Evolutionary conservation across 176 grass and related monocot genomes (phyloP).

Genomic region (Hsuehochloa calcarea): DNA sequence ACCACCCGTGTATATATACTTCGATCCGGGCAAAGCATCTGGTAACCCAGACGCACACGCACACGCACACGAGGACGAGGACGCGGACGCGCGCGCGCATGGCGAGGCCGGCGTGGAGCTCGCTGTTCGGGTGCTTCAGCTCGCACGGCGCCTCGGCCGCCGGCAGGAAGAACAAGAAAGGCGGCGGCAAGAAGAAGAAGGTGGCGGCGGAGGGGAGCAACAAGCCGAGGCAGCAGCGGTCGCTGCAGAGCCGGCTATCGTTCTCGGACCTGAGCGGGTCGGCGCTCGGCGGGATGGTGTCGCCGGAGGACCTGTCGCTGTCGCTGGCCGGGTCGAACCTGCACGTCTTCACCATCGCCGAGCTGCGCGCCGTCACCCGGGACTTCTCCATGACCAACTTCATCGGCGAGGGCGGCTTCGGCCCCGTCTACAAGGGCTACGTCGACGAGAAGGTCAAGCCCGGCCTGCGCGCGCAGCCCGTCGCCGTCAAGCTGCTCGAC

Average conservation of each 20-base stretch:
- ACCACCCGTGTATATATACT: conserved; percentile 33
- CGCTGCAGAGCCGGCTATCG: conserved; percentile 57
- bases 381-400: conserved; percentile 86
- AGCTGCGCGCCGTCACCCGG: conserved; percentile 61
- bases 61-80: too few species aligned
- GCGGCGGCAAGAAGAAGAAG: conserved; percentile 3
- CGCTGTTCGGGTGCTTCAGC: conserved; percentile 70
- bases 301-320: conserved; percentile 87
- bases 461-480: conserved; percentile 56
- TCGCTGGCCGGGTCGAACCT: conserved; percentile 80
- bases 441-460: conserved; percentile 78
- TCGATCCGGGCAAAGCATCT: conserved; percentile 29
- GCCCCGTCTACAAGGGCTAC: conserved; percentile 86
- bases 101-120: conserved; percentile 50
- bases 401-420: conserved; percentile 80
- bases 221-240: conserved; percentile 13
- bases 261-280: conserved; percentile 73
- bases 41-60: not conserved
- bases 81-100: conserved; percentile 15
- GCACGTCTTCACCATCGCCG: conserved; percentile 63
- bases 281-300: conserved; percentile 48
- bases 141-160: not conserved
- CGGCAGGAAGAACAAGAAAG: not conserved
- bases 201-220: not conserved
- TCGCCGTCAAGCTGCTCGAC: conserved; percentile 87